Evolutionary conservation across 2,329 filamentous ascomycete species (phyloP), one percentile per base, ranked within the genome.

Genomic region (Plectosphaerella plurivora): DNA sequence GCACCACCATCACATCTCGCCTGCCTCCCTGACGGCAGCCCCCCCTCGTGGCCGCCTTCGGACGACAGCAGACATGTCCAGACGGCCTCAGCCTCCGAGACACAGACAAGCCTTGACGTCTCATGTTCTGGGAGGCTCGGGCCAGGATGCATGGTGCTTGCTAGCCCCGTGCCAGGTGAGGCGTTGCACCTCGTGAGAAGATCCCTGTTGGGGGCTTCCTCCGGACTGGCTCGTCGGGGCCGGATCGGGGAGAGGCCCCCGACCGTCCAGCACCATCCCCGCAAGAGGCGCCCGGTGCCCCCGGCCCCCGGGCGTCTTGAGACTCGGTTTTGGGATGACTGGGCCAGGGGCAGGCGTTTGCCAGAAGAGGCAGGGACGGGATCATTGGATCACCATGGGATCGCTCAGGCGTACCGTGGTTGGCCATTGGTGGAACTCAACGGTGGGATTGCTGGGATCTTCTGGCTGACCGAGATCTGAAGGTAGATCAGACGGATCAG

Each of bases 401-500:
- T 33, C 28, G 28, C 28, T 33, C 28, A 33, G 28, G 28, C 8
- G 28, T 39, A 39, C 35, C 47, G 20, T 25, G 47, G 7, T 20
- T 41, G 20, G 7, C 35, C 16, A 49, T 24, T 49, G 47, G 47
- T 49, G 47, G 47, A 41, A 22, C 12, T 37, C 8, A 10, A 9
- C 14, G 16, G 35, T n/a, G n/a, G 41, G 6, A 10, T 36, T 35
- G 14, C 47, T 12, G 16, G 47, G 47, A 41, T 41, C 47, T 41
- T 35, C 33, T 24, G 35, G 46, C 18, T 18, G 22, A 24, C 37
- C 35, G 41, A 41, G 47, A 41, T 49, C 35, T 49, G 35, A 41
- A 41, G 47, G 47, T 14, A 49, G 47, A 49, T 49, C 47, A 49
- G 47, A 49, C 47, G 33, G 47, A 49, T 49, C 47, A 41, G 47